Base-by-base conservation (phyloP, 169 alveolate species). In the Eimeria tenella region DNA sequence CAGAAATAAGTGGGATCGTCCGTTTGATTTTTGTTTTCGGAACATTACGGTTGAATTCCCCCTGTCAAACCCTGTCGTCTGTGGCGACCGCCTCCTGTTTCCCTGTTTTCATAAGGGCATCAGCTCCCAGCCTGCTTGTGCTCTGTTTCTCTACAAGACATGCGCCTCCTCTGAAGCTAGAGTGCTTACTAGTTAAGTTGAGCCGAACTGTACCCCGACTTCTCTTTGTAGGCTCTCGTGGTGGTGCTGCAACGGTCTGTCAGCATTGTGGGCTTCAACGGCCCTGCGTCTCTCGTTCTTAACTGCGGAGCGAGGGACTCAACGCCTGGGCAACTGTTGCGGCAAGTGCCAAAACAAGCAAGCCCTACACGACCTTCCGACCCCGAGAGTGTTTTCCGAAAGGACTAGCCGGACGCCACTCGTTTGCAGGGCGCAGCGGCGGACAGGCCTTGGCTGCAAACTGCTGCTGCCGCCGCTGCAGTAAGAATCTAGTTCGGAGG, bases 371-470 rank as follows among this genome's bases (percentile, higher is more conserved):
- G 42, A 31, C 42, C 42, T 31, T 31, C 2, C 42, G 42, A 31
- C 42, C 42, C 42, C 42, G 42, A 2, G 42, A 31, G 42, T 31
- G 42, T 2, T 31, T 31, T 31, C 42, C 42, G 42, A 31, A 31
- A 31, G 2, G 42, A 31, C 42, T 31, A 31, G 42, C 42, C 42
- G 42, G 42, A 31, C 42, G 42, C 42, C 21, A 1, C 88, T 79
- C 71, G 88, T 79, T 50, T 52, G 88, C 71, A 53, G 88, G 70
- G 71, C 19, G 88, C 88, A 79, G 88, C 88, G 71, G 88, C 88
- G 52, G 88, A 79, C 88, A 53, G 88, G 88, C 52, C 65, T 56
- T 21, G 73, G 89, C 89, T 81, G 58, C 74, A 23, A 42, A 53
- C 49, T 75, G 68, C 65, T 81, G 71, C 74, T 81, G 89, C 89